Percentiles rank a stretch among this genome's conserved stretches.
Evolutionary conservation across 805 yeast genomes (phyloP).

Genomic region (Wickerhamiella azymoides): DNA sequence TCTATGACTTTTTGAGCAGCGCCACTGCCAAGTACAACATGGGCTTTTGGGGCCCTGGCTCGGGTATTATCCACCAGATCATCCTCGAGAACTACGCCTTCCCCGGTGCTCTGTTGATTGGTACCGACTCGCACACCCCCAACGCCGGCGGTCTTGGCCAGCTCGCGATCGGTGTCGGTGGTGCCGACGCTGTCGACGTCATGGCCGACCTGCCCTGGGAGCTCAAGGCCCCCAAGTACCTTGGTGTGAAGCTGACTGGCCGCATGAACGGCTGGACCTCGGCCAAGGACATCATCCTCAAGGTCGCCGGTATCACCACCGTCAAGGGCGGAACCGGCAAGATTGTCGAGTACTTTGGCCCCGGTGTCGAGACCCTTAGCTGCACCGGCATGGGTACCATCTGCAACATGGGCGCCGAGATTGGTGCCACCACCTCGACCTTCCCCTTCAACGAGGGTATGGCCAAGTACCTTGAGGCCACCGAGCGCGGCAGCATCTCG

Average conservation of each 20-base stretch:
- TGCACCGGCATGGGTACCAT: conserved; percentile 99
- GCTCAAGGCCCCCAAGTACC: conserved; percentile 88
- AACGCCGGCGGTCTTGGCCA: conserved; percentile 98
- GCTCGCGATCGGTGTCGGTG: conserved; percentile 97
- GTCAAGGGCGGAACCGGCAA: conserved; percentile 98
- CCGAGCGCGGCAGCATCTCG: conserved; percentile 74
- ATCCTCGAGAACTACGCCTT: conserved; percentile 91
- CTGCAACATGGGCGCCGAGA: conserved; percentile 99
- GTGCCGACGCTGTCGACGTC: conserved; percentile 98
- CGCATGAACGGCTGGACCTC: conserved; percentile 89
- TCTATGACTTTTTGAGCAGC: conserved; percentile 75
- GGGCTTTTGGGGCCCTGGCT: conserved; percentile 98
- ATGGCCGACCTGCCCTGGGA: conserved; percentile 94
- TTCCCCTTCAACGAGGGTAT: conserved; percentile 93
- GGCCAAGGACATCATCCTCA: conserved; percentile 89
- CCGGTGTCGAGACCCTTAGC: conserved; percentile 81
- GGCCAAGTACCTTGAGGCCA: conserved; percentile 73
- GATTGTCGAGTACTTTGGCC: conserved; percentile 93
- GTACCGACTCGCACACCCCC: conserved; percentile 97
- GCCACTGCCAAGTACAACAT: conserved; percentile 92
- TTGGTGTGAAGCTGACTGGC: conserved; percentile 93
- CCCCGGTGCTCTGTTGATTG: conserved; percentile 94
- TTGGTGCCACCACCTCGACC: conserved; percentile 94
- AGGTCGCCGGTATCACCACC: conserved; percentile 85
- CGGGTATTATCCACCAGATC: conserved; percentile 96